Conservation (phyloP, 768 basidiomycete genomes). For the Hericium erinaceus region DNA sequence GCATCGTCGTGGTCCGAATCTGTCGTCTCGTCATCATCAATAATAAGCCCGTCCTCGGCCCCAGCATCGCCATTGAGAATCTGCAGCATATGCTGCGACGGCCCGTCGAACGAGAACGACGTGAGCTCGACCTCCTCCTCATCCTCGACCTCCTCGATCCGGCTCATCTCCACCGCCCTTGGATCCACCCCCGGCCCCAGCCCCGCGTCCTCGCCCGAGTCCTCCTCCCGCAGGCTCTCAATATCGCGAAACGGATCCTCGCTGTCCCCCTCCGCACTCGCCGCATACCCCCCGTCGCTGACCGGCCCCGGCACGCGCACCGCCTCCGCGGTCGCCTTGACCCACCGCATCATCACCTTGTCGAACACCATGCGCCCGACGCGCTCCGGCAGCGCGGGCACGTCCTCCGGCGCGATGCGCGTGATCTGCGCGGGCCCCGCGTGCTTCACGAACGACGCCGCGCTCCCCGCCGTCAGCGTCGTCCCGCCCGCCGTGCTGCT, state of each 20-base stretch:
- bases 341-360: slow-evolving; percentile 77
- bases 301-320: slow-evolving; percentile 18
- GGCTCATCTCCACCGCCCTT: slow-evolving; percentile 12
- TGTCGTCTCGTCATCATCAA: slow-evolving; percentile 26
- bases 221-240: slow-evolving; percentile 71
- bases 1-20: slow-evolving; percentile 29
- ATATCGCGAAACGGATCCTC: slow-evolving; percentile 92
- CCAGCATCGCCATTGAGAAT: slow-evolving; percentile 12
- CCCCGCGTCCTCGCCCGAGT: slow-evolving; percentile 10
- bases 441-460: slow-evolving; percentile 80
- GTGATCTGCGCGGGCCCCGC: slow-evolving; percentile 70
- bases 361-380: slow-evolving; percentile 89
- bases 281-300: slow-evolving; percentile 20
- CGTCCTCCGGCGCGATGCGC: slow-evolving; percentile 72
- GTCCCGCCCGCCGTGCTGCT: slow-evolving; percentile 77
- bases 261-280: slow-evolving; percentile 35
- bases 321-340: slow-evolving; percentile 43
- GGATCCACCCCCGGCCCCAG: neutral
- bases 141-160: slow-evolving; percentile 46
- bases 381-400: slow-evolving; percentile 62
- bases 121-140: slow-evolving; percentile 60
- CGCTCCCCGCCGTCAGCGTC: slow-evolving; percentile 61
- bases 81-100: slow-evolving; percentile 34
- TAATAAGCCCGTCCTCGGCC: slow-evolving; percentile 37
- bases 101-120: slow-evolving; percentile 65